Conservation (phyloP, 805 yeast species). For the Candida manassasensis region DNA sequence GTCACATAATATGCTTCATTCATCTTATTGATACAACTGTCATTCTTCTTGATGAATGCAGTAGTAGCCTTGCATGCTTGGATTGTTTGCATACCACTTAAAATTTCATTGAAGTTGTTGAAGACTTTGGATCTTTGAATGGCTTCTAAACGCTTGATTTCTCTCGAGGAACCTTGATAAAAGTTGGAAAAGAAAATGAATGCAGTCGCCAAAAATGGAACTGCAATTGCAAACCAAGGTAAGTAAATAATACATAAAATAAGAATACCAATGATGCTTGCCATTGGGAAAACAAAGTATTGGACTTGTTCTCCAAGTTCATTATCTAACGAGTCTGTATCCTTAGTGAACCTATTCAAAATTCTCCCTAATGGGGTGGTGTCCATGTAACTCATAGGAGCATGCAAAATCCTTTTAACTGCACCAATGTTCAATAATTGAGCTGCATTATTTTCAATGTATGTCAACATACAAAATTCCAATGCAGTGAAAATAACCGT, state of each 20-base stretch:
- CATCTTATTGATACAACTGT: constrained; percentile 39
- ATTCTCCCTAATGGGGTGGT: constrained; percentile 42
- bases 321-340: constrained; percentile 43
- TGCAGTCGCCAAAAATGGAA: constrained; percentile 45
- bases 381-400: constrained; percentile 42
- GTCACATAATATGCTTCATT: constrained; percentile 49
- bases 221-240: constrained; percentile 52
- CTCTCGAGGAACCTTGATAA: constrained; percentile 46
- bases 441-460: constrained; percentile 37
- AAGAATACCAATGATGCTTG: constrained; percentile 35
- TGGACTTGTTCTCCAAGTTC: constrained; percentile 41
- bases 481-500: constrained; percentile 36
- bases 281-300: constrained; percentile 37
- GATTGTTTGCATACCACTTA: constrained; percentile 46
- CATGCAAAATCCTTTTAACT: constrained; percentile 33
- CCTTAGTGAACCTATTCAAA: constrained; percentile 41
- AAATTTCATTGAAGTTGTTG: constrained; percentile 45
- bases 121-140: constrained; percentile 45
- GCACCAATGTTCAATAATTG: constrained; percentile 33
- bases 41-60: constrained; percentile 38
- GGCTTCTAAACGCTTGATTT: constrained; percentile 46
- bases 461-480: constrained; percentile 39
- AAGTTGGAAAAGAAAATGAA: constrained; percentile 37
- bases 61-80: constrained; percentile 36
- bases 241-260: constrained; percentile 46